phyloP scores from a whole-genome alignment of 2,329 filamentous ascomycete genomes.

The Cadophora sp. region DNA sequence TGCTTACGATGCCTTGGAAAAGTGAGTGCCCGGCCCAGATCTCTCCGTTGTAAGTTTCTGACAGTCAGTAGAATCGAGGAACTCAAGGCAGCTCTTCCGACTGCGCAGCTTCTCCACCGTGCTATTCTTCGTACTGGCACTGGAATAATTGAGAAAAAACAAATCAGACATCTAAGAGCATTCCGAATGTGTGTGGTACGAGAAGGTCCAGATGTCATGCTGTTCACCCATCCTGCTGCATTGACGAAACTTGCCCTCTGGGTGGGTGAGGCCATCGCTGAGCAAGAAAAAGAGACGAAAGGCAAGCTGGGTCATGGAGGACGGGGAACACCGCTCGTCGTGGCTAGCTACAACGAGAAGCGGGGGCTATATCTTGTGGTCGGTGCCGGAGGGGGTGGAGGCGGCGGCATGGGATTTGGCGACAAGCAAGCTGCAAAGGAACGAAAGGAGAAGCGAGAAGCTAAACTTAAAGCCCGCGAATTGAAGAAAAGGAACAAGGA shows the following conservation, averaged over 20 bases:
- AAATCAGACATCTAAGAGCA: conserved; percentile 89
- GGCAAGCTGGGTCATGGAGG: conserved; percentile 73
- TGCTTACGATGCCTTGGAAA: conserved; percentile 74
- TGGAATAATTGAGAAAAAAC: conserved; percentile 87
- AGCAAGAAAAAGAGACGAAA: conserved; percentile 81
- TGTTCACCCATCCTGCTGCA: conserved; percentile 93
- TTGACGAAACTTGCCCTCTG: conserved; percentile 93
- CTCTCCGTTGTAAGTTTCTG: conserved; percentile 30
- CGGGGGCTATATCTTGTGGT: conserved; percentile 91
- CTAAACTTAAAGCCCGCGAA: conserved; percentile 67
- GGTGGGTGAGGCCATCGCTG: conserved; percentile 90
- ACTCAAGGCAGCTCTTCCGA: conserved; percentile 77
- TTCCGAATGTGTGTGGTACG: conserved; percentile 97
- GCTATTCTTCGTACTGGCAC: conserved; percentile 95
- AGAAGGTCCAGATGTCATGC: conserved; percentile 87
- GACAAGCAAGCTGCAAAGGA: conserved; percentile 71
- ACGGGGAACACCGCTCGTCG: conserved; percentile 83
- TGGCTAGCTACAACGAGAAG: conserved; percentile 87
- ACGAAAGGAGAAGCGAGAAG: conserved; percentile 66
- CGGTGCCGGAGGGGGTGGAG: conserved; percentile 84
- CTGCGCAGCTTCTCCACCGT: conserved; percentile 86
- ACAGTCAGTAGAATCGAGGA: conserved; percentile 69
- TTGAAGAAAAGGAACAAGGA: conserved; percentile 62
- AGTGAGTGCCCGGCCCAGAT: conserved; percentile 54
- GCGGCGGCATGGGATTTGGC: conserved; percentile 68